Percentiles rank a stretch among this genome's conserved stretches.
Conservation (phyloP, 2,329 filamentous ascomycete species). For the Colletotrichum liaoningense region DNA sequence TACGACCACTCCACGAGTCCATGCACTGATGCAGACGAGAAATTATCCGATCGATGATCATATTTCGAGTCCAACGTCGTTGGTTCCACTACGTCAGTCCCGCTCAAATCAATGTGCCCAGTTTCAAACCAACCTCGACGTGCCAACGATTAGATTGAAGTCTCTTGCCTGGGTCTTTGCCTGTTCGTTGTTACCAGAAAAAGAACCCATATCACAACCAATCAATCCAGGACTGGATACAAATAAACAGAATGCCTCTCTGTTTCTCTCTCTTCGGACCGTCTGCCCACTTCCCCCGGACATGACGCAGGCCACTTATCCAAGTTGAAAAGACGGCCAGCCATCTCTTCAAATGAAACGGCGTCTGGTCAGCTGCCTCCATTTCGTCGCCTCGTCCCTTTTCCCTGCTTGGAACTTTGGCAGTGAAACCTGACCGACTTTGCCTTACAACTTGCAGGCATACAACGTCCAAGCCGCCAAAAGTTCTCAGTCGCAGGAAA, state of each 20-base stretch:
- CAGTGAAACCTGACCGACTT: background rate
- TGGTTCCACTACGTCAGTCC: constrained; percentile 16
- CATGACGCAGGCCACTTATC: background rate
- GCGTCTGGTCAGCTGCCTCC: background rate
- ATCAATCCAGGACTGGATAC: constrained; percentile 1
- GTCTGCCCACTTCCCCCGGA: background rate
- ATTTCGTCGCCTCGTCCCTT: background rate
- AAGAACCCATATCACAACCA: constrained; percentile 2
- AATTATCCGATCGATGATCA: constrained; percentile 6
- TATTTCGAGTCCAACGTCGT: background rate
- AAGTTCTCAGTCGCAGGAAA: background rate
- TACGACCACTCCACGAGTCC: too few relatives aligned
- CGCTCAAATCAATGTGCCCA: constrained; percentile 12
- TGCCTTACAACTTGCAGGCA: background rate
- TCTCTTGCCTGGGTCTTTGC: background rate
- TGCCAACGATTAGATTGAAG: constrained; percentile 17
- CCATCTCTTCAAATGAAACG: background rate
- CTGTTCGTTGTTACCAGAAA: constrained; percentile 2
- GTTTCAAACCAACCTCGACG: constrained; percentile 17
- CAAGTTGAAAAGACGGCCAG: background rate
- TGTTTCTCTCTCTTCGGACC: background rate
- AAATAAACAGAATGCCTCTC: background rate
- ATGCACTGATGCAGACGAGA: background rate
- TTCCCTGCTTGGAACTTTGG: background rate
- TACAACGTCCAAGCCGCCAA: background rate